Evolutionary conservation across 768 basidiomycete genomes (phyloP), one percentile per base, ranked within the genome.

Genomic region (Lepiota venenata): DNA sequence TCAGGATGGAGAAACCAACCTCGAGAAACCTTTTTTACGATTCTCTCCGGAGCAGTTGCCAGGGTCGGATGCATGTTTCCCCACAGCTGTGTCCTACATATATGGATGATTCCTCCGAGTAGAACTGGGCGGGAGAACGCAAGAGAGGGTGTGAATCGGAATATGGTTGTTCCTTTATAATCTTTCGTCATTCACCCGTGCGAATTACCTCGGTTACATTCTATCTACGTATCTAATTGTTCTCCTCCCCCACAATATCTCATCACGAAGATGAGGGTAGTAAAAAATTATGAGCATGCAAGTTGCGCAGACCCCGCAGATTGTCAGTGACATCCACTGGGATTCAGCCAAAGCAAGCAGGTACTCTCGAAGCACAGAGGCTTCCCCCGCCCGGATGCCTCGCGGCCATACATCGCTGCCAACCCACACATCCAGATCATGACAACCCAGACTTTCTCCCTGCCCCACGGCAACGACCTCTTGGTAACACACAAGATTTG

Each of bases 21-120:
- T 55, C 53, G 53, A 47, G 53, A 55, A 55, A 55, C 53, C 36
- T 55, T 55, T 36, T 55, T 55, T 10, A 48, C 53, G 4, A 55
- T 46, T 55, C 52, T 32, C 40, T 54, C 52, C 38, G 52, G 47
- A 29, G 32, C 32, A 11, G 38, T 43, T 35, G 46, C 39, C 53
- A 55, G 53, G 46, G 53, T 48, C 53, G 46, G 53, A 48, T 48
- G 46, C 53, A 55, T 55, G 53, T 55, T 55, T 55, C 53, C 53
- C 53, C 46, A 44, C 53, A 42, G 37, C 40, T 18, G 14, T 36
- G 20, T 36, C 39, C 37, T 47, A 47, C 53, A 55, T 55, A 55
- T 55, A 55, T 55, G 53, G 53, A 47, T 54, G 53, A 44, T 55
- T 47, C 47, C 47, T 55, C 53, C 46, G 45, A 54, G 32, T 55